Percentiles rank a stretch among this genome's conserved stretches.
phyloP scores from a whole-genome alignment of 1,284 basidiomycete species.

The Sutorius eximius region DNA sequence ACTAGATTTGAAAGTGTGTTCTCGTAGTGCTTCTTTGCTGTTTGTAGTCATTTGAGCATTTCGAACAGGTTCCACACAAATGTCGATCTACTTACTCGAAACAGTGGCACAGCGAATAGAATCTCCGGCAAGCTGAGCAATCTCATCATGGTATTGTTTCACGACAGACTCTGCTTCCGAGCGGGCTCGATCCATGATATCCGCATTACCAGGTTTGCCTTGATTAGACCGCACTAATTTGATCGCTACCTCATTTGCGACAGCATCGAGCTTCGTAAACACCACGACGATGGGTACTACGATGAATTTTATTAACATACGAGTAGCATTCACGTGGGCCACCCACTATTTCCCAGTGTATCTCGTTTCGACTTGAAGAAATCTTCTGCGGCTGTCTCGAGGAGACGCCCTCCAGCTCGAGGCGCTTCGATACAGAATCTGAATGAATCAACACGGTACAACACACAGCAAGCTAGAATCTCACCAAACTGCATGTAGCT shows the following conservation, averaged over 20 bases:
- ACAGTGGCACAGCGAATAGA: neutral
- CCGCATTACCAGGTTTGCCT: neutral
- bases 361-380: neutral
- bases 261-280: neutral
- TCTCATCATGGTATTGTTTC: neutral
- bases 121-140: neutral
- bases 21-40: neutral
- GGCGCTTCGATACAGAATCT: neutral
- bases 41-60: neutral
- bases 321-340: too few species aligned
- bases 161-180: neutral
- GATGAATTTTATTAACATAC: neutral
- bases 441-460: neutral
- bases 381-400: neutral
- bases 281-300: neutral
- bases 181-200: neutral
- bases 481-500: conserved; percentile 1
- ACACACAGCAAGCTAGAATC: neutral
- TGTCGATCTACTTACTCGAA: neutral
- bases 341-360: neutral
- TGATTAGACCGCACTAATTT: neutral
- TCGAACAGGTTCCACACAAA: too few species aligned
- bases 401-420: neutral
- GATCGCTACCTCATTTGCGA: neutral
- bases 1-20: neutral